phyloP scores from a whole-genome alignment of 371 early-diverging fungal genomes.

The Synchytrium microbalum region DNA sequence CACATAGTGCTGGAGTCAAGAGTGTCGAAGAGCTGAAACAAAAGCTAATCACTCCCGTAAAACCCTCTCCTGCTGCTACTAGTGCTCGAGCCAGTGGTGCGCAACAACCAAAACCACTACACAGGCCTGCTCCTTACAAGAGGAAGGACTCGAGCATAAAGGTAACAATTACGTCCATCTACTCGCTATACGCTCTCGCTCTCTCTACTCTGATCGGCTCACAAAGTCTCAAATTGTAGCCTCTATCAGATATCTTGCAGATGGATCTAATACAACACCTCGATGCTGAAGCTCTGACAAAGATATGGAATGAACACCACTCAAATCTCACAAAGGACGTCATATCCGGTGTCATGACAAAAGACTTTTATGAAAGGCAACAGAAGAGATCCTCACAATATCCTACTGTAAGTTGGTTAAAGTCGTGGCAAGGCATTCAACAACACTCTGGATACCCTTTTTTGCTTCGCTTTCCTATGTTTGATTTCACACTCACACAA shows the following conservation, averaged over 20 bases:
- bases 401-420: constrained; percentile 54
- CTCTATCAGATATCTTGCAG: constrained; percentile 71
- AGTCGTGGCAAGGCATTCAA: not conserved
- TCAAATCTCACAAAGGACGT: constrained; percentile 45
- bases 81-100: too few relatives aligned
- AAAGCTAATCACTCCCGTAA: too few relatives aligned
- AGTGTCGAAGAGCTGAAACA: not conserved
- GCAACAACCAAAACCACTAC: too few relatives aligned
- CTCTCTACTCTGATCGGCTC: too few relatives aligned
- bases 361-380: constrained; percentile 59
- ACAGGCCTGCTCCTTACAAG: too few relatives aligned
- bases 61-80: too few relatives aligned
- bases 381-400: constrained; percentile 52
- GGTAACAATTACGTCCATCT: too few relatives aligned
- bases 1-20: not conserved
- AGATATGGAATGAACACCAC: constrained; percentile 83
- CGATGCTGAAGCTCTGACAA: constrained; percentile 53
- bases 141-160: too few relatives aligned
- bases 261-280: constrained; percentile 58
- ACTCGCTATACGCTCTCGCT: too few relatives aligned
- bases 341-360: constrained; percentile 70
- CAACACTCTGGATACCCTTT: not conserved
- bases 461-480: not conserved
- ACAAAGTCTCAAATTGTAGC: too few relatives aligned
- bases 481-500: not conserved